Evolutionary conservation across 768 basidiomycete species (phyloP).

Genomic region (Termitomyces heimii): DNA sequence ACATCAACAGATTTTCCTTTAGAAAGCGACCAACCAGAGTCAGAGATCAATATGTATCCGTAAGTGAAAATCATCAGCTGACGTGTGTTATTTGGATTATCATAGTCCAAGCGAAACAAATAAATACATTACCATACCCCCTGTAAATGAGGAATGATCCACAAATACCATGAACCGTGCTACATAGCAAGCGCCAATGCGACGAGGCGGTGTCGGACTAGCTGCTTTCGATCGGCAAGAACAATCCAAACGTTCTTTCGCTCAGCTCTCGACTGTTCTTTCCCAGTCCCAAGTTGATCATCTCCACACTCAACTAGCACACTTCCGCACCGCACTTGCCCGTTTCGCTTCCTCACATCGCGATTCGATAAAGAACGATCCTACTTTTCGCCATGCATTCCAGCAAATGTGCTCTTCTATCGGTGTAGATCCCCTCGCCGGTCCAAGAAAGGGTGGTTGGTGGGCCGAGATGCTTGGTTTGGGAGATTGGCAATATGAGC

Average conservation of each 20-base stretch:
- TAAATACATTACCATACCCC: neutral
- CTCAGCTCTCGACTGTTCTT: conserved; percentile 72
- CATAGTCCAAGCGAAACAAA: neutral
- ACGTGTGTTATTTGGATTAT: neutral
- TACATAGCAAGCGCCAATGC: conserved; percentile 39
- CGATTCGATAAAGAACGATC: conserved; percentile 76
- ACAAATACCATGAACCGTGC: neutral
- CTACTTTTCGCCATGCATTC: conserved; percentile 86
- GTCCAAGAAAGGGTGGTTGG: conserved; percentile 80
- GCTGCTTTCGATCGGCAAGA: conserved; percentile 89
- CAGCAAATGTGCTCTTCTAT: conserved; percentile 95
- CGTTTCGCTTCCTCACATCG: conserved; percentile 83
- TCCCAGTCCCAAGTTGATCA: conserved; percentile 71
- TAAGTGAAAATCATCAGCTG: no score
- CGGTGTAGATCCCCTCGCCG: conserved; percentile 91
- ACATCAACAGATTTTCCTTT: neutral
- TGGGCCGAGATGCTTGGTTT: conserved; percentile 87
- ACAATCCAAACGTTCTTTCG: conserved; percentile 74
- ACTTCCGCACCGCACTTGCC: conserved; percentile 76
- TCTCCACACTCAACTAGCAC: conserved; percentile 75
- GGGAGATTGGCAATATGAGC: conserved; percentile 93
- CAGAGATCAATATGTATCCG: no score
- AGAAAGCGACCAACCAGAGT: no score
- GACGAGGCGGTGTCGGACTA: conserved; percentile 77
- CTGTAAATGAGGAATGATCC: neutral